A percentile compares a stretch with the other conserved stretches of the same genome.
These are phyloP conservation scores for Withania somnifera DNA, from an alignment of 305 asterid genomes.

Conservation along the genomic window DNA sequence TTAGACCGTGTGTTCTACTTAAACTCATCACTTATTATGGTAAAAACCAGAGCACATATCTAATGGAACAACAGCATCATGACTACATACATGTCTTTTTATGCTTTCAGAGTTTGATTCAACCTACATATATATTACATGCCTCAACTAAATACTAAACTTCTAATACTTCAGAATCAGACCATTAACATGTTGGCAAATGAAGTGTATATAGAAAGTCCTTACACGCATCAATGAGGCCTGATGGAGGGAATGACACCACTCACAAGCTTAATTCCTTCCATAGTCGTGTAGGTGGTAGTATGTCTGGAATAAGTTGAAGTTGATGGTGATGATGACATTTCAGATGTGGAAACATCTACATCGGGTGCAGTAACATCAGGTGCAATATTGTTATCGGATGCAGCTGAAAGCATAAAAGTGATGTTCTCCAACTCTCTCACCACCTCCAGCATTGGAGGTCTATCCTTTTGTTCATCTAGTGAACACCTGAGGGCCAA, in stretches of 20 bases:
- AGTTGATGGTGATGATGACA: constrained; percentile 12
- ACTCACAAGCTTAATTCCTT: constrained; percentile 57
- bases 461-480: constrained; percentile 56
- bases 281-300: constrained; percentile 17
- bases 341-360: constrained; percentile 33
- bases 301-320: constrained; percentile 18
- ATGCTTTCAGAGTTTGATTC: not conserved
- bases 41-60: not conserved
- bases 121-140: not conserved
- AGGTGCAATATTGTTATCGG: constrained; percentile 16
- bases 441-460: constrained; percentile 58
- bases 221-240: constrained; percentile 38
- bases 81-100: not conserved
- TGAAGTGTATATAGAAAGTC: not conserved
- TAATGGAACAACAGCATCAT: not conserved
- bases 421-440: constrained; percentile 64
- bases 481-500: constrained; percentile 69
- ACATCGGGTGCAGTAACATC: constrained; percentile 8
- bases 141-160: not conserved
- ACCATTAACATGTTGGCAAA: not conserved
- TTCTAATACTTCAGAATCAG: not conserved
- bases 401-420: constrained; percentile 47
- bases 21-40: not conserved
- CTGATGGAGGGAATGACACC: constrained; percentile 43
- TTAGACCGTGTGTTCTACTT: not conserved